phyloP scores from a whole-genome alignment of 345 rosid species.

The Linum tenue region DNA sequence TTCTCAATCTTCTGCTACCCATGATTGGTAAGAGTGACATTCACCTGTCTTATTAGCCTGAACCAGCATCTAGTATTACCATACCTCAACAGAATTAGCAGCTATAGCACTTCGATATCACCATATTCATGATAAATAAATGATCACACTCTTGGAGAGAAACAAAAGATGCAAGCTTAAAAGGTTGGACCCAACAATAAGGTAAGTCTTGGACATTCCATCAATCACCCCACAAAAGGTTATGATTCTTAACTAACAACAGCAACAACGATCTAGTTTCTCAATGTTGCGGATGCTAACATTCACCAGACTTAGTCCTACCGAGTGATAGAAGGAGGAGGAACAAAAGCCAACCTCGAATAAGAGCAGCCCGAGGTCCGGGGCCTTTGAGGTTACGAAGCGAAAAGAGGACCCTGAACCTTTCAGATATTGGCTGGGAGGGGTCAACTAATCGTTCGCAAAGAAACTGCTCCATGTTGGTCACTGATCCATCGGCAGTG shows the following conservation, averaged over 20 bases:
- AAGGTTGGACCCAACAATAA: too few relatives aligned
- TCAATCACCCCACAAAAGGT: too few relatives aligned
- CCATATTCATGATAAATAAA: too few relatives aligned
- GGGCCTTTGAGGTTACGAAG: constrained; percentile 90
- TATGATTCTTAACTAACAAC: too few relatives aligned
- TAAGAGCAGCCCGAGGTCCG: constrained; percentile 65
- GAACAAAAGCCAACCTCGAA: constrained; percentile 32
- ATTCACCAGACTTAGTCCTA: neutral
- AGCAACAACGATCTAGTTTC: neutral
- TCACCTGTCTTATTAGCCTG: too few relatives aligned
- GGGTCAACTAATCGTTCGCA: constrained; percentile 57
- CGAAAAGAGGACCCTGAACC: constrained; percentile 87
- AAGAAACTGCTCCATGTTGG: constrained; percentile 53
- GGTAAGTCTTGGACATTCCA: too few relatives aligned
- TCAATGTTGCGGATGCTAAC: neutral
- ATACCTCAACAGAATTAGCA: too few relatives aligned
- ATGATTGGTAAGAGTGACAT: too few relatives aligned
- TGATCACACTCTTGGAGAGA: neutral
- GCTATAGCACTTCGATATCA: too few relatives aligned
- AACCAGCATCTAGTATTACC: too few relatives aligned
- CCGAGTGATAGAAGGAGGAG: neutral
- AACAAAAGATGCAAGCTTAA: neutral
- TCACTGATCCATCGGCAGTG: constrained; percentile 16
- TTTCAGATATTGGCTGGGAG: constrained; percentile 61
- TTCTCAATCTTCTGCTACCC: too few relatives aligned